Evolutionary conservation across 2,329 filamentous ascomycete species (phyloP), one percentile per base, ranked within the genome.

Genomic region (Pyricularia sp.): DNA sequence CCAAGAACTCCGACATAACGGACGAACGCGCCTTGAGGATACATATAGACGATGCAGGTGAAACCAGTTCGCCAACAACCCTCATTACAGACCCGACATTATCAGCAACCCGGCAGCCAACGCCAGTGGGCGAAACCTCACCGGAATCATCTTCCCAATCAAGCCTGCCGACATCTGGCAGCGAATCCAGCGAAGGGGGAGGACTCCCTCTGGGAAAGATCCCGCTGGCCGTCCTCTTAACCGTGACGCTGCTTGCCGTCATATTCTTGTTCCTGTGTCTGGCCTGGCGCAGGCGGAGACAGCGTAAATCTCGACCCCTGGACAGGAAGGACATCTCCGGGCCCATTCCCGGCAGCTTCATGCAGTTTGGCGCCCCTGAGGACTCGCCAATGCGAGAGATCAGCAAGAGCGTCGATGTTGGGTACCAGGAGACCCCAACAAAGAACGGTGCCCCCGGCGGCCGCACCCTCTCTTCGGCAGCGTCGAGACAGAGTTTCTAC

Each of bases 221-320:
- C 26, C 74, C 84, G 6, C 72, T 83, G 17, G 82, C 81, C 0
- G 79, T 81, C 2, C 77, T 84, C 2, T 74, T 85, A 2, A 82
- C 82, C 0, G 74, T 81, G 23, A 70, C 82, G 2, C 71, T 84
- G 17, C 71, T 83, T 0, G 73, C 78, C 25, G 69, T 80, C 12
- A 71, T 78, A 0, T 70, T 80, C 4, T 70, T 78, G 10, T 71
- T 78, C 23, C 72, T 77, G 1, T 70, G 76, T 4, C 71, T 77
- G 31, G 77, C 74, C 68, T 77, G 73, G 11, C 74, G 75, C 55
- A 73, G 74, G n/a, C 73, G 75, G 33, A 73, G 71, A 14, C 71
- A 73, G 61, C 70, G 59, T 67, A 66, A 28, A 68, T 26, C 70
- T 70, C 17, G 72, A 61, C 55, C 69, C 5, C 26, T 74, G 31